A percentile compares a stretch with the other conserved stretches of the same genome.
phyloP scores from a whole-genome alignment of 495 filamentous ascomycete genomes.

The Xylaria acuta region DNA sequence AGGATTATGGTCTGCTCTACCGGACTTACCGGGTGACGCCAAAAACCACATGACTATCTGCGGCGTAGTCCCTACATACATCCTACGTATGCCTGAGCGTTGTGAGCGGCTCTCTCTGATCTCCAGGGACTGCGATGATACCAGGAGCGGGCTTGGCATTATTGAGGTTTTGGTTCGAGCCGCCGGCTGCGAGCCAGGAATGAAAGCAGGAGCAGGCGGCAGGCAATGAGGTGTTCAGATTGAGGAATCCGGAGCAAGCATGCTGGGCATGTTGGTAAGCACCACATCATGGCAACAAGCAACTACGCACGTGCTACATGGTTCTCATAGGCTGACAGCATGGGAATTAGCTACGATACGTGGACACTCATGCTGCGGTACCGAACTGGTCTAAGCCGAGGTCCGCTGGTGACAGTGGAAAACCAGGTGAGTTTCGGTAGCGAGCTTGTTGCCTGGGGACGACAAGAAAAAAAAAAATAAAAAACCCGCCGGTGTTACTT shows the following conservation, averaged over 20 bases:
- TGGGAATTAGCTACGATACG: constrained; percentile 6
- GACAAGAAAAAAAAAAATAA: not conserved
- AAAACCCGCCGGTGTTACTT: not conserved
- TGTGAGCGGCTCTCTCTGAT: not conserved
- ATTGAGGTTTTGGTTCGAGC: not conserved
- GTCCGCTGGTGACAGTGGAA: constrained; percentile 13
- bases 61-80: not conserved
- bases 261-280: not conserved
- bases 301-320: constrained; percentile 19
- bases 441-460: not conserved
- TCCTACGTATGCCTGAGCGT: not conserved
- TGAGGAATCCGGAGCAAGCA: not conserved
- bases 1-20: not conserved
- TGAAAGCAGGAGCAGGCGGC: not conserved
- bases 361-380: constrained; percentile 11
- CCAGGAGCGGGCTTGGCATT: constrained; percentile 1
- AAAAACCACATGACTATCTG: not conserved
- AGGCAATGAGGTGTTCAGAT: not conserved
- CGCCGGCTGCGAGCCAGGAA: constrained; percentile 5
- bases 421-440: not conserved
- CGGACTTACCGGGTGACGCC: not conserved
- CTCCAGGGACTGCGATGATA: not conserved
- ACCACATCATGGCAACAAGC: constrained; percentile 4
- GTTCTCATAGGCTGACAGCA: not conserved
- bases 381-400: not conserved